These are phyloP conservation scores for Lepidopterella palustris DNA, from an alignment of 495 filamentous ascomycete species.

Conservation along the genomic window DNA sequence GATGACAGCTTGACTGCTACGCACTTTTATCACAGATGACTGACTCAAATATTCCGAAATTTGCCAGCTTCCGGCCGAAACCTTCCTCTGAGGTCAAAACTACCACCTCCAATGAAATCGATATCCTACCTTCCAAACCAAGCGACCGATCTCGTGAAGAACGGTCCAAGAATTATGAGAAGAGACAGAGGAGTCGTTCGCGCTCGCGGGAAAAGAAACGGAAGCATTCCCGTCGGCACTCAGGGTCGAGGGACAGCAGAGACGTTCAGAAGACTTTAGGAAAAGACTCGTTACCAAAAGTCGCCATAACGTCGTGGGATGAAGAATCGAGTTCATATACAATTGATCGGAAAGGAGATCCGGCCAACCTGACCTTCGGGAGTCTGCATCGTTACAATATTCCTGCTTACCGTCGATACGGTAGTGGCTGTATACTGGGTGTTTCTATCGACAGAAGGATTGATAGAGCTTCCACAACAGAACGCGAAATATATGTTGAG, in stretches of 20 bases:
- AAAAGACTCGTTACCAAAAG: neutral
- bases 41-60: constrained; percentile 28
- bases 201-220: neutral
- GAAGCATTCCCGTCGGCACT: neutral
- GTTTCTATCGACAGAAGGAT: constrained; percentile 44
- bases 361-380: constrained; percentile 54
- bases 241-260: neutral
- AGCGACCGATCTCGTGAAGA: neutral
- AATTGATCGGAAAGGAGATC: constrained; percentile 50
- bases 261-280: neutral
- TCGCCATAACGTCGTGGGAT: neutral
- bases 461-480: constrained; percentile 37
- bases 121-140: neutral
- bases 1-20: too few relatives aligned
- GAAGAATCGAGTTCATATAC: constrained; percentile 13
- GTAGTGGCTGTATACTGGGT: constrained; percentile 56
- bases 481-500: constrained; percentile 8
- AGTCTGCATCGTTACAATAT: constrained; percentile 54
- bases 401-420: constrained; percentile 53
- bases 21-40: neutral
- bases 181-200: neutral
- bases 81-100: neutral
- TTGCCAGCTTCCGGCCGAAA: constrained; percentile 33
- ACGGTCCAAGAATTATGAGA: neutral
- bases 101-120: neutral